phyloP scores from a whole-genome alignment of 306 rosid species.

The Oemleria cerasiformis region DNA sequence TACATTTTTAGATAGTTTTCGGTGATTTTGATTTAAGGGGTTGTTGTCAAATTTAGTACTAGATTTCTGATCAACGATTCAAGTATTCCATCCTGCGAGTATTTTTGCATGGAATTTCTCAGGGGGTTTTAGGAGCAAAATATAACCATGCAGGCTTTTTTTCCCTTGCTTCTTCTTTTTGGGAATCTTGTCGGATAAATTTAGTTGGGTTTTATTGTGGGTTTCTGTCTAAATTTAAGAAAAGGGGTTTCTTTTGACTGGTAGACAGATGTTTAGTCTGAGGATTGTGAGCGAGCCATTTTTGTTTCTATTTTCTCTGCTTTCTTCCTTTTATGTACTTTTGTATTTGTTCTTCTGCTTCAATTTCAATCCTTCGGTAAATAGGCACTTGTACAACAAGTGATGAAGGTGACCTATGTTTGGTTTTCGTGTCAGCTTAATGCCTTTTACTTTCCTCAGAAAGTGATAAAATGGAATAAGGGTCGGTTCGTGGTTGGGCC shows the following conservation, averaged over 20 bases:
- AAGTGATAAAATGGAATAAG: background rate
- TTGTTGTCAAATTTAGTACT: slow-evolving; percentile 34
- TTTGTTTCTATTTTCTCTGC: slow-evolving; percentile 46
- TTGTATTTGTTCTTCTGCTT: background rate
- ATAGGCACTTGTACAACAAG: background rate
- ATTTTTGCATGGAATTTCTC: slow-evolving; percentile 13
- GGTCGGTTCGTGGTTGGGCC: background rate
- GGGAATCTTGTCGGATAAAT: slow-evolving; percentile 30
- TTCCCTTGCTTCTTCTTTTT: slow-evolving; percentile 7
- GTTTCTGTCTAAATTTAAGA: slow-evolving; percentile 42
- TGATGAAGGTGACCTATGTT: slow-evolving; percentile 2
- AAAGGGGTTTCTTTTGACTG: slow-evolving; percentile 30
- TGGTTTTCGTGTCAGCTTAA: background rate
- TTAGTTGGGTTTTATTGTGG: slow-evolving; percentile 24
- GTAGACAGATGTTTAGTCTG: slow-evolving; percentile 23
- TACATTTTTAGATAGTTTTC: slow-evolving; percentile 27
- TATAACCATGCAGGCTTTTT: slow-evolving; percentile 7
- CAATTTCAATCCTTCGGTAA: slow-evolving; percentile 1
- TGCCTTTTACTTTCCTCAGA: background rate
- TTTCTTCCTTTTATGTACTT: background rate
- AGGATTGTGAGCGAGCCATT: slow-evolving; percentile 47
- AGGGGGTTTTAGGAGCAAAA: no score
- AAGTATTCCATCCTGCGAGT: slow-evolving; percentile 20
- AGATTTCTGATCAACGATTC: slow-evolving; percentile 40
- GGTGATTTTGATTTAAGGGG: slow-evolving; percentile 37